These are phyloP conservation scores for Cytospora piceae DNA, from an alignment of 2,329 filamentous ascomycete genomes.

Conservation along the genomic window DNA sequence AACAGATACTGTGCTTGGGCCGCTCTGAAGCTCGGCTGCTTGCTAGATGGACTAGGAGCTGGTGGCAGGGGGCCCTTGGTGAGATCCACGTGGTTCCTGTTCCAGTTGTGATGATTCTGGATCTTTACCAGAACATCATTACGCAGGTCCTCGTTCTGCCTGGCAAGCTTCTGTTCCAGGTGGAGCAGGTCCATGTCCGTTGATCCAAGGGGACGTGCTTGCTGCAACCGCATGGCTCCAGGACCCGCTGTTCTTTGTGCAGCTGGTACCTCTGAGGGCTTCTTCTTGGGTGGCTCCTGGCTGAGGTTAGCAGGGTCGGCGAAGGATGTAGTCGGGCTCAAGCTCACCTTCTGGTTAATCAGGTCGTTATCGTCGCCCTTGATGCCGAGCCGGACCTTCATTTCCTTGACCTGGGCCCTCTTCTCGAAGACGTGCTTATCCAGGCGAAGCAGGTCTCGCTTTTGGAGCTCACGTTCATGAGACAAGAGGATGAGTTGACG, in stretches of 20 bases:
- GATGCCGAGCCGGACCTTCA: constrained; percentile 86
- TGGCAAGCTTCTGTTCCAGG: constrained; percentile 75
- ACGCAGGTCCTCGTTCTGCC: constrained; percentile 81
- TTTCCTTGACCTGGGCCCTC: constrained; percentile 79
- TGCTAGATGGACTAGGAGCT: constrained; percentile 65
- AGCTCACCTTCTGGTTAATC: constrained; percentile 85
- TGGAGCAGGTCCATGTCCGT: constrained; percentile 78
- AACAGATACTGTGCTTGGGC: constrained; percentile 73
- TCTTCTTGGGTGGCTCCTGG: constrained; percentile 24
- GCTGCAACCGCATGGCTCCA: constrained; percentile 46
- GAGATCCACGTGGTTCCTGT: constrained; percentile 84
- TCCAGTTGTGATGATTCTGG: constrained; percentile 88
- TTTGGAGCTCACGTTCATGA: constrained; percentile 77
- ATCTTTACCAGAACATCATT: constrained; percentile 85
- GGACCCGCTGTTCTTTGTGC: constrained; percentile 39
- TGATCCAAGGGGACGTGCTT: constrained; percentile 55
- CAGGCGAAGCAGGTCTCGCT: constrained; percentile 74
- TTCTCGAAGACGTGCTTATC: constrained; percentile 84
- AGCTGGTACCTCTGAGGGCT: constrained; percentile 57
- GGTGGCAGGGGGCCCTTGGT: constrained; percentile 85
- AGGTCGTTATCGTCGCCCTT: constrained; percentile 93
- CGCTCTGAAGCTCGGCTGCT: constrained; percentile 66
- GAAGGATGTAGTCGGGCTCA: neutral
- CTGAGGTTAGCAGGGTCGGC: constrained; percentile 8
- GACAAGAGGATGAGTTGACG: constrained; percentile 79